Base-by-base conservation (phyloP, 1,284 basidiomycete genomes). In the Athelia psychrophila region DNA sequence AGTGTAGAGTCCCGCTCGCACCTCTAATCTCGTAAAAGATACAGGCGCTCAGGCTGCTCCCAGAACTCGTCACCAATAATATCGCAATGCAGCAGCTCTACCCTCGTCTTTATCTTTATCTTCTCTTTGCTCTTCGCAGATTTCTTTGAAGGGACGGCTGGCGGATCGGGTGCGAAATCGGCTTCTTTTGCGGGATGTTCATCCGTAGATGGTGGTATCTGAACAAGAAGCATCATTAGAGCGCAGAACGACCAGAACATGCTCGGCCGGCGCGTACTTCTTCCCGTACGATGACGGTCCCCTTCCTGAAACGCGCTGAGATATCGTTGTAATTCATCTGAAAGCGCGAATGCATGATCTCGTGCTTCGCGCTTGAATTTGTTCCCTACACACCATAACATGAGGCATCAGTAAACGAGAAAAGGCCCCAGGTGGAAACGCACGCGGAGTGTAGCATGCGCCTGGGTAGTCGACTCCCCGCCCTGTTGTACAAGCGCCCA, bases 401-500 rank as follows among this genome's bases (percentile, higher is more conserved):
- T 13, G 30, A 44, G 33, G 55, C n/a, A 38, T 56, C 54, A 44
- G 42, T 23, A 27, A 23, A 51, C 52, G 22, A 25, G 46, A 25
- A 51, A 66, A 47, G 32, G 27, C 23, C 35, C 32, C 35, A 25
- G 35, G 30, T 12, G 23, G 22, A 24, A 13, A 13, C 3, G 51
- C 30, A 63, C 93, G 63, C 78, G 78, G 3, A 96, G 76, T 1
- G 81, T 81, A 30, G 85, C 82, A 64, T 98, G 93, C 0, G 95
- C 95, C 58, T 97, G 82, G 3, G 83, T 78, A 1, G 89, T 86
- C 0, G 84, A 87, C 64, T 88, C 73, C 0, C 86, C 88, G 8
- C 86, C 91, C 60, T 88, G 77, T 40, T 91, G 84, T 0, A 98
- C 85, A 9, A 99, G 78, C 0, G 95, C 90, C 97, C 96, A 99